phyloP scores from a whole-genome alignment of 106 monocot species.

The Chionographis japonica region DNA sequence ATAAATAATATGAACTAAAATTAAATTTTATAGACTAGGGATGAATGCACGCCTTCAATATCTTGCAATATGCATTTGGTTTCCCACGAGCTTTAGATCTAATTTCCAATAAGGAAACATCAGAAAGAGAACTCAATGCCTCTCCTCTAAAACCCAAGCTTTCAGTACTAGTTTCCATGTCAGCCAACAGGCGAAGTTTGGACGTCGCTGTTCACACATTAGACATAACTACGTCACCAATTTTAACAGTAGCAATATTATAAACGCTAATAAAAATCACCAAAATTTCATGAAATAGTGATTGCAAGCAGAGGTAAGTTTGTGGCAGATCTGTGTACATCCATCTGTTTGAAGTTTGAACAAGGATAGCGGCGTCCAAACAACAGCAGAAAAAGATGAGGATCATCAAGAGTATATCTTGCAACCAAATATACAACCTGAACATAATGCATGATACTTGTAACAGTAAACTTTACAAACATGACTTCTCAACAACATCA shows the following conservation, averaged over 20 bases:
- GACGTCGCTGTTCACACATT: slow-evolving; percentile 57
- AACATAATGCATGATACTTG: no score
- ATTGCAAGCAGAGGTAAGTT: no score
- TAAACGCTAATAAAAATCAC: no score
- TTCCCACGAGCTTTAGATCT: slow-evolving; percentile 85
- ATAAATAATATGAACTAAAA: neutral
- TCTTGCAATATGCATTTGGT: slow-evolving; percentile 91
- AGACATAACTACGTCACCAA: neutral
- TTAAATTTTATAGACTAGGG: slow-evolving; percentile 2
- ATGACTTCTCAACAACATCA: no score
- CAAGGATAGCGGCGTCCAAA: no score
- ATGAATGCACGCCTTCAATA: slow-evolving; percentile 66
- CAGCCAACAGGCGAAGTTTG: slow-evolving; percentile 28
- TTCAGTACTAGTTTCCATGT: slow-evolving; percentile 14
- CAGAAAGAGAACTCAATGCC: slow-evolving; percentile 81
- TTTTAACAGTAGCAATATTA: neutral
- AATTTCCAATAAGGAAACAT: slow-evolving; percentile 84
- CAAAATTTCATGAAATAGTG: no score
- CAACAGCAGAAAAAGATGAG: no score
- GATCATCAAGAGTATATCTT: no score
- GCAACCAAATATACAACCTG: no score
- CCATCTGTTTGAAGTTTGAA: no score
- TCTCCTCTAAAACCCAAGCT: slow-evolving; percentile 72
- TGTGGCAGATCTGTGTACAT: no score
- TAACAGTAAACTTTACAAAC: no score